Evolutionary conservation across 768 basidiomycete species (phyloP).

Genomic region (Pluteus cervinus): DNA sequence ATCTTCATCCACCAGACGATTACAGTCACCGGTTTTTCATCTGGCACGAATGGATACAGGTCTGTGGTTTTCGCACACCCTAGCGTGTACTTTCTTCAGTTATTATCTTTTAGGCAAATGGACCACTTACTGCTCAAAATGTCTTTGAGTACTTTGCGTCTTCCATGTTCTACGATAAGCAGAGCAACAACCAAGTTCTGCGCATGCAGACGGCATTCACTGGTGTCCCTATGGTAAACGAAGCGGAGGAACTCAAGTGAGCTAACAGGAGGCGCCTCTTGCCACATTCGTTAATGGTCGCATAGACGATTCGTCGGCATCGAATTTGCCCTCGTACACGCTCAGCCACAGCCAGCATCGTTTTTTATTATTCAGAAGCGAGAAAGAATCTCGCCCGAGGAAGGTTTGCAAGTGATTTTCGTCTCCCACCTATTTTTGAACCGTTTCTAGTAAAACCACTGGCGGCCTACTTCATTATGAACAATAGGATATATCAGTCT

Average conservation of each 20-base stretch:
- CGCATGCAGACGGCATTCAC: slow-evolving; percentile 93
- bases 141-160: slow-evolving; percentile 88
- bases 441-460: slow-evolving; percentile 56
- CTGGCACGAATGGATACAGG: slow-evolving; percentile 90
- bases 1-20: slow-evolving; percentile 78
- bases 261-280: slow-evolving; percentile 15
- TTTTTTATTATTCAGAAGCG: slow-evolving; percentile 90
- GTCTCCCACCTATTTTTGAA: slow-evolving; percentile 6
- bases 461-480: slow-evolving; percentile 82
- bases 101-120: slow-evolving; percentile 49
- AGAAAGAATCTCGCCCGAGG: slow-evolving; percentile 74
- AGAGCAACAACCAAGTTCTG: slow-evolving; percentile 86
- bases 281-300: slow-evolving; percentile 9
- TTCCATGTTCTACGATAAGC: slow-evolving; percentile 93
- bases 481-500: slow-evolving; percentile 84
- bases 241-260: slow-evolving; percentile 82
- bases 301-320: slow-evolving; percentile 78
- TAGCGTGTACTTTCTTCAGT: slow-evolving; percentile 2
- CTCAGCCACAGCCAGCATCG: slow-evolving; percentile 69
- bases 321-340: slow-evolving; percentile 82
- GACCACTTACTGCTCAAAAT: slow-evolving; percentile 67
- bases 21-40: slow-evolving; percentile 81
- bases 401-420: slow-evolving; percentile 42
- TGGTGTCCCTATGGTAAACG: slow-evolving; percentile 68
- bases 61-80: slow-evolving; percentile 18